Conservation (phyloP, 116 monocot species). For the Zostera marina region DNA sequence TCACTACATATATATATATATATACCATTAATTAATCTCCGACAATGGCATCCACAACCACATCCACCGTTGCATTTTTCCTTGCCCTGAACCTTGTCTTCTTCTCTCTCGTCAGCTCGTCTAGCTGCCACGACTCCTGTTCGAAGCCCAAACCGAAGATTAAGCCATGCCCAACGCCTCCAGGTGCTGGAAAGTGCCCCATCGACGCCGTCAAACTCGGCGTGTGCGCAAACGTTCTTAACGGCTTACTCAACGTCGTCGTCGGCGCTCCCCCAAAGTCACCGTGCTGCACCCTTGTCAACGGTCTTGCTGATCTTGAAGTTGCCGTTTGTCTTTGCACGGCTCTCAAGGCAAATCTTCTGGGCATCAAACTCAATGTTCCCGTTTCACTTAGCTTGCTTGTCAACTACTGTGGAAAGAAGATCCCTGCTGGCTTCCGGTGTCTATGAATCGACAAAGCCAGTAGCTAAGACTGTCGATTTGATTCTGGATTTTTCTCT, state of each 20-base stretch:
- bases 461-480: too few relatives aligned
- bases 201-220: constrained; percentile 38
- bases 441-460: too few relatives aligned
- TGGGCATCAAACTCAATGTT: constrained; percentile 23
- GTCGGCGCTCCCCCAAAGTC: constrained; percentile 37
- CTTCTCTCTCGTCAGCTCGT: constrained; percentile 17
- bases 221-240: constrained; percentile 35
- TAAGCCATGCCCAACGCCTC: constrained; percentile 1
- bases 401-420: constrained; percentile 19
- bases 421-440: constrained; percentile 30
- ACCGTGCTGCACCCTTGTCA: constrained; percentile 9
- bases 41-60: constrained; percentile 25
- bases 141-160: constrained; percentile 8
- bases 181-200: constrained; percentile 20
- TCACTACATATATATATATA: too few relatives aligned
- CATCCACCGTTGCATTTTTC: constrained; percentile 21
- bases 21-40: too few relatives aligned
- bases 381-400: constrained; percentile 13
- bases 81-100: constrained; percentile 30
- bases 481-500: too few relatives aligned
- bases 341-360: constrained; percentile 15
- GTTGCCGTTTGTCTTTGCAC: constrained; percentile 23
- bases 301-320: constrained; percentile 8
- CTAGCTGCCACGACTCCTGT: constrained; percentile 6
- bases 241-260: constrained; percentile 23